Evolutionary conservation across 306 rosid species (phyloP).

Genomic region (Cucumis sativus): Cucumber_9930_V3 NC_026657.2:6993001-6993500

Average conservation of each 20-base stretch:
- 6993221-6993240: not conserved
- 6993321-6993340: not conserved
- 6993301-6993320: not conserved
- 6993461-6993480: too few species aligned
- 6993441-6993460: not conserved
- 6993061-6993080: not conserved
- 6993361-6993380: not conserved
- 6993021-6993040: not conserved
- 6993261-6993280: not conserved
- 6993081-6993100: not conserved
- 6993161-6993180: not conserved
- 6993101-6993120: not conserved
- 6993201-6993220: not conserved
- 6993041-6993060: constrained; percentile 14
- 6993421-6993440: not conserved
- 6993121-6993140: not conserved
- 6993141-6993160: not conserved
- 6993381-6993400: not conserved
- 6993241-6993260: not conserved
- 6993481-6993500: too few species aligned
- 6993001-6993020: not conserved
- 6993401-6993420: not conserved
- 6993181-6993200: not conserved
- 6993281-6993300: not conserved
- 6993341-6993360: not conserved